Conservation (phyloP, 225 moss, liverwort and hornwort genomes). For the Rhytidiadelphus loreus region DNA sequence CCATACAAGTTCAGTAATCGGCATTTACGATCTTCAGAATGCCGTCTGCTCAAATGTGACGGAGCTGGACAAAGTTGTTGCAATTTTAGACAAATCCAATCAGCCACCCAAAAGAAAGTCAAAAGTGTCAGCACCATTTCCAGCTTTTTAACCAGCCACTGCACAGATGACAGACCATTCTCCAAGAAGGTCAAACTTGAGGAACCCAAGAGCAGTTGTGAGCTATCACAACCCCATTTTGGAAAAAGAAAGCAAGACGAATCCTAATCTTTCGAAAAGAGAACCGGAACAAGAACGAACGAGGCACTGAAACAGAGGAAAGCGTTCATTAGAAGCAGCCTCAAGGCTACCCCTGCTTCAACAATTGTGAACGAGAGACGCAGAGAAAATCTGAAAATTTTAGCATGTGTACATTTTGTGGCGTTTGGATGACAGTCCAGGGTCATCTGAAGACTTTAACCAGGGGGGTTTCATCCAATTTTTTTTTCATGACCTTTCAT, state of each 20-base stretch:
- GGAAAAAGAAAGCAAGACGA: neutral
- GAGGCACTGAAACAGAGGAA: neutral
- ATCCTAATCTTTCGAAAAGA: neutral
- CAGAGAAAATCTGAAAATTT: too few species aligned
- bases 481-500: too few species aligned
- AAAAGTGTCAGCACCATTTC: neutral
- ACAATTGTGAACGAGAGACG: neutral
- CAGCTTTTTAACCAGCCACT: neutral
- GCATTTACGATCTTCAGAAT: neutral
- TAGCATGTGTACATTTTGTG: too few species aligned
- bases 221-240: neutral
- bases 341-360: neutral
- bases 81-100: neutral
- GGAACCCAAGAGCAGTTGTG: neutral
- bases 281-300: neutral
- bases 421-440: too few species aligned
- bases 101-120: neutral
- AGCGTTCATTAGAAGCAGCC: neutral
- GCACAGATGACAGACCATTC: neutral
- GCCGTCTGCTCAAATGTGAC: neutral
- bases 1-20: neutral
- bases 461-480: too few species aligned
- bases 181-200: neutral
- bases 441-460: too few species aligned
- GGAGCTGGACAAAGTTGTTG: neutral